These are phyloP conservation scores for Elaeis guineensis DNA, from an alignment of 176 grass and related monocot species.

Conservation along the genomic window DNA sequence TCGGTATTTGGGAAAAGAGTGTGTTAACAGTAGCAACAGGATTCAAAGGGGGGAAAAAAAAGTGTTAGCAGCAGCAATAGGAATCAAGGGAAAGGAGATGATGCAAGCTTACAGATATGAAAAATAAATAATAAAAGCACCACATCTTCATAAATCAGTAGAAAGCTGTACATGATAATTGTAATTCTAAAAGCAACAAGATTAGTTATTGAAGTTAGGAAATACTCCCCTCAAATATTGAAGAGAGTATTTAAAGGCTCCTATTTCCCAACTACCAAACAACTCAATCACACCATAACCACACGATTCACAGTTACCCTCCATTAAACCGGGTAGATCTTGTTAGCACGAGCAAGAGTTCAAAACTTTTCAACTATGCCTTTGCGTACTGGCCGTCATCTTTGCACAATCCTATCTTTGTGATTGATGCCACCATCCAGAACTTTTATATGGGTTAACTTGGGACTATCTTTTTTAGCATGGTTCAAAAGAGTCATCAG, in stretches of 20 bases:
- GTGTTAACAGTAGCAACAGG: no score
- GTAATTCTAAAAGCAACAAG: not conserved
- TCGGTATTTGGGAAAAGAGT: no score
- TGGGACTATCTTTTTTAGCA: no score
- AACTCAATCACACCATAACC: not conserved
- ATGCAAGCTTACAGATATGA: no score
- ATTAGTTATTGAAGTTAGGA: not conserved
- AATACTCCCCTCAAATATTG: not conserved
- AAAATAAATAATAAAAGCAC: no score
- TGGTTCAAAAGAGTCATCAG: no score
- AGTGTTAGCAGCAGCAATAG: no score
- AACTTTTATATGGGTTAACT: no score
- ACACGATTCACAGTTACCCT: not conserved
- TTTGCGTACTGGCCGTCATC: not conserved
- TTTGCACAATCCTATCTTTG: no score
- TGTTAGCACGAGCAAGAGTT: not conserved
- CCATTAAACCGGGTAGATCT: not conserved
- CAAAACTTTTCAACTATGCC: not conserved
- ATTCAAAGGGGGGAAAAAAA: no score
- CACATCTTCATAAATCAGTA: not conserved
- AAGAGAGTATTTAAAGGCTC: slow-evolving; percentile 6
- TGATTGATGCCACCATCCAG: no score
- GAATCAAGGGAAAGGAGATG: no score
- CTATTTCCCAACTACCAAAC: not conserved
- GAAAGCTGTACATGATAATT: slow-evolving; percentile 1